Percentiles rank a stretch among this genome's conserved stretches.
These are phyloP conservation scores for Rhizopogon salebrosus DNA, from an alignment of 768 basidiomycete species.

Conservation along the genomic window DNA sequence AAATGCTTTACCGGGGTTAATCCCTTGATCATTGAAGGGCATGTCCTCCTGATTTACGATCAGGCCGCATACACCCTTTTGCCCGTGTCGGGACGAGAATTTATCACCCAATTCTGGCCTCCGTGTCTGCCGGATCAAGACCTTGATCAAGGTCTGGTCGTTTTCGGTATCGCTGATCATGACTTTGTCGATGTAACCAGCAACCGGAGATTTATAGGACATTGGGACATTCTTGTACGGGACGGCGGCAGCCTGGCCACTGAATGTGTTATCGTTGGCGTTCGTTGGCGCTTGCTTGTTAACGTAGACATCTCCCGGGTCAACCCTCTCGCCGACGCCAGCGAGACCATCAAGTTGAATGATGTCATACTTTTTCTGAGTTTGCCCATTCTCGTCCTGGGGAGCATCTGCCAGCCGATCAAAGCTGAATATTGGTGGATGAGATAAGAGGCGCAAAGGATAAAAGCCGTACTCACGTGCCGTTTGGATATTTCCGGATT, in stretches of 20 bases:
- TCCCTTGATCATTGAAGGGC: conserved; percentile 98
- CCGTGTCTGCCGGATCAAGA: conserved; percentile 93
- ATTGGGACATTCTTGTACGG: conserved; percentile 92
- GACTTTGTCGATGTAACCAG: conserved; percentile 95
- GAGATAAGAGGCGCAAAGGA: conserved; percentile 1
- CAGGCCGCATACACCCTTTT: conserved; percentile 97
- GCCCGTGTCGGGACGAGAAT: conserved; percentile 96
- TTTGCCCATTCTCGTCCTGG: conserved; percentile 71
- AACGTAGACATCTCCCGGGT: conserved; percentile 90
- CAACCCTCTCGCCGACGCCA: conserved; percentile 90
- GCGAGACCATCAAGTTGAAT: conserved; percentile 91
- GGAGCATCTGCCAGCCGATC: conserved; percentile 95
- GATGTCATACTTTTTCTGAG: conserved; percentile 83
- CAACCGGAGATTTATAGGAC: conserved; percentile 89
- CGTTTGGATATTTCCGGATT: conserved; percentile 94
- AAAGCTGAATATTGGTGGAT: conserved; percentile 43
- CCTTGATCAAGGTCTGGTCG: conserved; percentile 95
- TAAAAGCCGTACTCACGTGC: conserved; percentile 62
- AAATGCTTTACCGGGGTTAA: conserved; percentile 68
- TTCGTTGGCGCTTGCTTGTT: conserved; percentile 97
- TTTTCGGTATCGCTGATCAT: conserved; percentile 96
- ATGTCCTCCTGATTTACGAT: conserved; percentile 99
- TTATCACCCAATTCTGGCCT: conserved; percentile 97
- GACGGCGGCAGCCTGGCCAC: conserved; percentile 75
- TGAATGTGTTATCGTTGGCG: conserved; percentile 87